Evolutionary conservation across 2,329 filamentous ascomycete genomes (phyloP), one percentile per base, ranked within the genome.

Genomic region (Herpotrichia juniperi): DNA sequence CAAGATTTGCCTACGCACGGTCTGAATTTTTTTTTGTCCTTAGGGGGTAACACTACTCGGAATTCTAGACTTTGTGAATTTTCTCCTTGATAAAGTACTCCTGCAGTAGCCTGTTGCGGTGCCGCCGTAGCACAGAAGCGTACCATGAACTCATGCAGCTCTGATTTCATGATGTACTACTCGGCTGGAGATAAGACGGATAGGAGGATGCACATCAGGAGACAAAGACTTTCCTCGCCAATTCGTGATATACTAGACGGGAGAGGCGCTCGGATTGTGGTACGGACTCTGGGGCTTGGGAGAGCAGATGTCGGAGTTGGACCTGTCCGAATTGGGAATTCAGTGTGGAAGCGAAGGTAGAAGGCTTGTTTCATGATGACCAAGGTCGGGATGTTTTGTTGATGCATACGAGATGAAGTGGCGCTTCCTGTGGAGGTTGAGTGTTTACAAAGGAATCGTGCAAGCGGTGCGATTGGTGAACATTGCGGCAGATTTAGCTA

Each of bases 351-450:
- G 26, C 12, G 7, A 40, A 37, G 21, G 37, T 11, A 40, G 21
- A 40, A 40, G 37, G 9, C 9, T 7, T 40, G 37, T 40, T 40
- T 40, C 37, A 40, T n/a, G n/a, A n/a, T n/a, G n/a, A n/a, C n/a
- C n/a, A n/a, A n/a, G 25, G 21, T 24, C 21, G 37, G 37, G 16
- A n/a, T 8, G 12, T 25, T 14, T 22, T 40, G 37, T 14, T 25
- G 37, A 40, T 40, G 37, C 37, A 24, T 10, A 14, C 37, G 21
- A 40, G 37, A 40, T 40, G 37, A 40, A 40, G 34, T 14, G 37
- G 37, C 37, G 21, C 21, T 25, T 40, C 19, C 8, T 40, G 34
- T 19, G 11, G 34, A 37, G 34, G 34, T 19, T 14, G 34, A 17
- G 7, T 17, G 9, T 19, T 19, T 37, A 17, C 34, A 19, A 37